These are phyloP conservation scores for Teratosphaeria epicoccoides DNA, from an alignment of 2,329 filamentous ascomycete genomes.

Conservation along the genomic window DNA sequence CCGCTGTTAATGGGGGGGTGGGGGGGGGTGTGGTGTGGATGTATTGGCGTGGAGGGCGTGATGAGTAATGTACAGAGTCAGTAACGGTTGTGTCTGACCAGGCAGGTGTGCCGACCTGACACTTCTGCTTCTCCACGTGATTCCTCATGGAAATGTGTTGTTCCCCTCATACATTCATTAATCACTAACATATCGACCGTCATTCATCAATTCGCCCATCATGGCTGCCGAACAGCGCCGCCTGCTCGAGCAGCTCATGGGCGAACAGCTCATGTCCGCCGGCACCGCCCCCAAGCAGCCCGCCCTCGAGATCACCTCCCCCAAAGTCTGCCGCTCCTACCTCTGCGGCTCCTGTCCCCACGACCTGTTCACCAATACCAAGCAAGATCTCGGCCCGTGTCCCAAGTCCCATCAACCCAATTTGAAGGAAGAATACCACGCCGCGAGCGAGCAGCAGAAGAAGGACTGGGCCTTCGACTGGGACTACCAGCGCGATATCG, in stretches of 20 bases:
- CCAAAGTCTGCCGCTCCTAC: constrained; percentile 91
- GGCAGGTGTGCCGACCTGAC: background rate
- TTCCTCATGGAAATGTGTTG: too few relatives aligned
- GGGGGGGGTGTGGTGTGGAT: background rate
- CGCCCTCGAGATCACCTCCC: constrained; percentile 78
- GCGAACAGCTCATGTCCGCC: constrained; percentile 57
- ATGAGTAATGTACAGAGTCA: background rate
- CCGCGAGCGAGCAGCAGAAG: constrained; percentile 58
- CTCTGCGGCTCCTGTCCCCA: constrained; percentile 90
- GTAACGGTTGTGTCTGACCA: too few relatives aligned
- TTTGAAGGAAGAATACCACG: constrained; percentile 80
- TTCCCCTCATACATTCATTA: too few relatives aligned
- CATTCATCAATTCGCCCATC: too few relatives aligned
- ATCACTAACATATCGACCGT: too few relatives aligned
- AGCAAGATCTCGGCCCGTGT: constrained; percentile 88
- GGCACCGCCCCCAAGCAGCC: constrained; percentile 64
- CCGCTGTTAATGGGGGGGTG: background rate
- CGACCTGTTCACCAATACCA: constrained; percentile 98
- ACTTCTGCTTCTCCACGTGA: background rate
- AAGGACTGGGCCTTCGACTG: constrained; percentile 83
- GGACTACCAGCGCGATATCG: constrained; percentile 92
- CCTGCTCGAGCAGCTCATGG: constrained; percentile 89
- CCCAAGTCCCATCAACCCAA: constrained; percentile 79
- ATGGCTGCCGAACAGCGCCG: constrained; percentile 98
- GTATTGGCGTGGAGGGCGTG: background rate